Evolutionary conservation across 2,329 filamentous ascomycete genomes (phyloP), one percentile per base, ranked within the genome.

Genomic region (Coniella lustricola): DNA sequence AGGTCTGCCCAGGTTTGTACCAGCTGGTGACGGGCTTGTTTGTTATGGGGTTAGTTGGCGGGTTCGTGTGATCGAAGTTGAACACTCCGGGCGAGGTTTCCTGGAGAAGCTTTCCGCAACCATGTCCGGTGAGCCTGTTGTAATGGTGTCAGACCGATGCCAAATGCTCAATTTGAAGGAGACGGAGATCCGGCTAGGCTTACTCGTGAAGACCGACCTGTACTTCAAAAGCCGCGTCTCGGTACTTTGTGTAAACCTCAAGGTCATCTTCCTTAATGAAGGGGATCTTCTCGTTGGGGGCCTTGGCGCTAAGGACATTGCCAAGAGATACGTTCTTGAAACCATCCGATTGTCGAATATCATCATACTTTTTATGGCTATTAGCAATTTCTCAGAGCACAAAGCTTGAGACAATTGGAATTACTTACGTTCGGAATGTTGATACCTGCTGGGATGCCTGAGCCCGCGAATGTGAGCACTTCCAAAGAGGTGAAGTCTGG

Each of bases 401-500:
- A 29, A 29, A 29, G 10, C 5, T 5, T 5, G 10, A 29, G 10
- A 29, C 5, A 29, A 29, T 5, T 5, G 25, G 25, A 10, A 5
- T 29, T 29, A 29, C 40, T 7, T 42, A 42, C 40, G 65, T 85
- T 85, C 48, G 77, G 79, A 51, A 84, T 82, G 57, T 84, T 84
- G 60, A 84, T 84, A 21, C 82, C 82, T 20, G 80, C 81, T 9
- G 81, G 81, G 47, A 85, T 86, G 49, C 79, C 84, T 51, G 74
- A 82, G 44, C 73, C 79, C 62, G 79, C 77, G 58, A 96, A 96
- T 1, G 85, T 89, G 52, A 96, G 68, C 3, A 96, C 90, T 65
- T 98, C 93, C 2, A 97, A 75, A 9, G 87, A 93, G 0, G 93
- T 97, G 62, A 98, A 98, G 64, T 98, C 93, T 0, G 93, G 93